Evolutionary conservation across 2,329 filamentous ascomycete genomes (phyloP), one percentile per base, ranked within the genome.

Genomic region (Epichloe bromicola): DNA sequence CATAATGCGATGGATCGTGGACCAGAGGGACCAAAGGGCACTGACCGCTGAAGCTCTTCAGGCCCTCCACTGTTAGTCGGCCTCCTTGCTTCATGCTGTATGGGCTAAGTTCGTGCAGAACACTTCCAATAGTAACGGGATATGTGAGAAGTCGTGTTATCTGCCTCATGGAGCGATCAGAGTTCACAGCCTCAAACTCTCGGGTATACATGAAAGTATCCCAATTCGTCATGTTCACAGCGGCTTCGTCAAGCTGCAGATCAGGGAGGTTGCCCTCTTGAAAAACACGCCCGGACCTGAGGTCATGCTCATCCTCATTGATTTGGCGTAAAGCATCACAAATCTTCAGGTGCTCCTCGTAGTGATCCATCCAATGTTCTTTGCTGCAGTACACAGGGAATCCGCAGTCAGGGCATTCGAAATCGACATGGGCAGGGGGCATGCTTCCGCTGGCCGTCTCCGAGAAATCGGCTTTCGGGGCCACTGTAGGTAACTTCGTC

Each of bases 191-290:
- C 57, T 85, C 79, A 61, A 93, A 97, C 60, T 95, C 85, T 61
- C 93, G 78, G 3, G 89, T 94, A 65, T 95, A 98, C 63, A 98
- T 74, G 60, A 94, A 88, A 0, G 93, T 97, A 67, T 98, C 93
- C 93, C 93, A 98, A 67, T 94, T 98, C 42, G 86, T 95, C 86
- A 98, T 90, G 69, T 98, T 98, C 58, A 96, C 81, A 57, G 93
- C 76, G 36, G 89, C 87, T 65, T 96, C 91, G 57, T 96, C 90
- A 65, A 96, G 82, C 70, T 96, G 90, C 50, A 83, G 76, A 14
- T 85, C 87, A 0, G 93, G 63, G 63, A 95, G 95, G 55, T 90
- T 82, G 62, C 95, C 97, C 67, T 98, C 94, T 14, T 86, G 84
- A 68, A 98, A 98, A 67, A 88, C 85, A 30, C 93, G 80, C 3